Evolutionary conservation across 1,284 basidiomycete species (phyloP).

Genomic region (Moesziomyces globuligerus): DNA sequence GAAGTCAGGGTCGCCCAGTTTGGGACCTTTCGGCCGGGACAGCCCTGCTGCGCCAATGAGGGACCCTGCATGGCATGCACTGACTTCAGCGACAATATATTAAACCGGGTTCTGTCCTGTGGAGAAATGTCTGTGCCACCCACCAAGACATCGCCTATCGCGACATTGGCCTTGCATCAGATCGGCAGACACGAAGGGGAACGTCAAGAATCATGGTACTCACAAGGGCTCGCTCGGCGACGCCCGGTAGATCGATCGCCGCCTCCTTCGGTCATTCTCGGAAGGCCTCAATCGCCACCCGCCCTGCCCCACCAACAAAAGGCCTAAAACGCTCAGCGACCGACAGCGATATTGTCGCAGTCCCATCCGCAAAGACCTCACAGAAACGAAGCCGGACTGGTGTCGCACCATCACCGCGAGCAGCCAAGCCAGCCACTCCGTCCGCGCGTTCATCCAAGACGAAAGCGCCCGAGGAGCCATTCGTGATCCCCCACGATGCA

Average conservation of each 20-base stretch:
- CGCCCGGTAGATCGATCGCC: slow-evolving; percentile 31
- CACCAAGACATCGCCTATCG: background rate
- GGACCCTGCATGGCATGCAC: background rate
- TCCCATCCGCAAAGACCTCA: background rate
- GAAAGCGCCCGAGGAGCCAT: slow-evolving; percentile 37
- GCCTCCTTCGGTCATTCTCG: slow-evolving; percentile 28
- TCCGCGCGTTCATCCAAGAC: slow-evolving; percentile 7
- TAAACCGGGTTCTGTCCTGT: background rate
- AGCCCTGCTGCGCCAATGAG: background rate
- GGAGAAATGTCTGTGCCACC: no score
- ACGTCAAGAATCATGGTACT: slow-evolving; percentile 23
- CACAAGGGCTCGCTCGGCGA: slow-evolving; percentile 41
- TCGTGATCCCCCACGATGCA: slow-evolving; percentile 36
- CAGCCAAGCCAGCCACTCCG: background rate
- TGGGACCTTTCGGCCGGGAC: background rate
- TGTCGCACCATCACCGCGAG: background rate
- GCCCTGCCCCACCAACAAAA: slow-evolving; percentile 12
- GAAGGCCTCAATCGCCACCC: slow-evolving; percentile 34
- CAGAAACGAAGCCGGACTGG: slow-evolving; percentile 7
- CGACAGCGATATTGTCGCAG: slow-evolving; percentile 16
- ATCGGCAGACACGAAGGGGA: background rate
- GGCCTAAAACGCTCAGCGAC: slow-evolving; percentile 28
- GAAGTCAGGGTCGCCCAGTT: background rate
- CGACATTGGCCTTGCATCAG: background rate
- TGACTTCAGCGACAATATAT: background rate